Percentiles rank a stretch among this genome's conserved stretches.
These are phyloP conservation scores for Phaffia tasmanica DNA, from an alignment of 768 basidiomycete species.

Conservation along the genomic window DNA sequence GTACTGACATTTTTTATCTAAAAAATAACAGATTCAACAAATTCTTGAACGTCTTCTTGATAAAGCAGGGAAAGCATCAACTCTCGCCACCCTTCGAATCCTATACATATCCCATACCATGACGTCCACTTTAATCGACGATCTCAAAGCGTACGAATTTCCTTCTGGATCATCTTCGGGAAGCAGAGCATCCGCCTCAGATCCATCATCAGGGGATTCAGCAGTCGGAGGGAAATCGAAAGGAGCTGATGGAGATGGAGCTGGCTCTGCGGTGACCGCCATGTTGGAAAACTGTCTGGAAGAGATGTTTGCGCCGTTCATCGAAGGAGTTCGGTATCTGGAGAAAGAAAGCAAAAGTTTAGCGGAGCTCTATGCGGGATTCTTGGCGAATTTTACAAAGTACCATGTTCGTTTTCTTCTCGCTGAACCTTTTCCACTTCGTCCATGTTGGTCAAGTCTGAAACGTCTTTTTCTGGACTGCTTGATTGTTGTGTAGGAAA, in stretches of 20 bases:
- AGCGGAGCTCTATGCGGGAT: slow-evolving; percentile 60
- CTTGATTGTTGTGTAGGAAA: slow-evolving; percentile 41
- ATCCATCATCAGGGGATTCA: slow-evolving; percentile 3
- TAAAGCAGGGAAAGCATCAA: slow-evolving; percentile 61
- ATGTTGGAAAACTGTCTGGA: slow-evolving; percentile 97
- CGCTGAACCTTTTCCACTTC: not conserved
- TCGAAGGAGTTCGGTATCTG: slow-evolving; percentile 79
- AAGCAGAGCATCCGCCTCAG: not conserved
- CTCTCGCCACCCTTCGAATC: slow-evolving; percentile 80
- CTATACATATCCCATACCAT: slow-evolving; percentile 76
- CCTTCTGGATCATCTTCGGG: slow-evolving; percentile 42
- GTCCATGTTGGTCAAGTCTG: not conserved
- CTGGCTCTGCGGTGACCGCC: slow-evolving; percentile 3
- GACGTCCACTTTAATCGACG: slow-evolving; percentile 68
- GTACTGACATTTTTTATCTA: not conserved
- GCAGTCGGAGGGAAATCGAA: not conserved
- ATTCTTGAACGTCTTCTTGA: slow-evolving; percentile 83
- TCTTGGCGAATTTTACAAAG: slow-evolving; percentile 63
- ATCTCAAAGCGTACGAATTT: slow-evolving; percentile 81
- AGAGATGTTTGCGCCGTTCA: slow-evolving; percentile 87
- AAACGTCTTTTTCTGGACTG: no score
- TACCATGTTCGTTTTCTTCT: slow-evolving; percentile 60
- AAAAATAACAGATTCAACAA: slow-evolving; percentile 71
- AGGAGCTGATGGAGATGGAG: slow-evolving; percentile 3
- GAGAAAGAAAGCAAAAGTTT: slow-evolving; percentile 82